Evolutionary conservation across 2,329 filamentous ascomycete genomes (phyloP), one percentile per base, ranked within the genome.

Genomic region (Cryphonectria parasitica): DNA sequence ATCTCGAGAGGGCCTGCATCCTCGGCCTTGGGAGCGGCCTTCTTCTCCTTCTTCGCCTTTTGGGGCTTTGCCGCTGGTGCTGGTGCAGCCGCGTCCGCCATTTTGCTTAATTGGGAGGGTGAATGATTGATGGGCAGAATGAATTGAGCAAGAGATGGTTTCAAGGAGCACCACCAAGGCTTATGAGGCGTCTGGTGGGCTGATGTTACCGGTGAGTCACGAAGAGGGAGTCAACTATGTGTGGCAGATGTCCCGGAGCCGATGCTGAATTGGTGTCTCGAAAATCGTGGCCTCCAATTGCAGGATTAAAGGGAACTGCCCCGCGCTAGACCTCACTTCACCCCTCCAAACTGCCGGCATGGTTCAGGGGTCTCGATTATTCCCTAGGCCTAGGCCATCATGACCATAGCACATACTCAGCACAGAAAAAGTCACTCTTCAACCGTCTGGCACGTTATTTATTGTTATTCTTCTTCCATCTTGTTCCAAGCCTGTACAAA

Each of bases 21-120:
- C 67, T 77, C 75, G 71, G 79, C 80, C 68, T 77, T 79, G 72
- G 76, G 78, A 69, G 75, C 77, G 67, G 80, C 80, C 75, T 80
- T 85, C 77, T 84, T 85, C 76, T 86, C 86, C 80, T 89, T 87
- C 76, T 86, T 78, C 75, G 83, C 74, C 75, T 79, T 81, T 75
- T 77, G 78, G 75, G 76, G 66, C 63, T 72, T 70, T n/a, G 67
- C 39, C 58, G 71, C 68, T 6, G 56, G 15, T 6, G 58, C 39
- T 69, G 69, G 62, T 66, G 60, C 65, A 56, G 71, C 69, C 62
- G 69, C 66, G 66, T 71, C 71, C 52, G 69, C 69, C 69, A 71
- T 72, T 49, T 67, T 52, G 64, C 31, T 43, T 25, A 25, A 22
- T 34, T 17, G 45, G 62, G 39, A n/a, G 31, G n/a, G 22, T 22